Evolutionary conservation across 2,329 filamentous ascomycete genomes (phyloP).

Genomic region (Grosmannia huntii): DNA sequence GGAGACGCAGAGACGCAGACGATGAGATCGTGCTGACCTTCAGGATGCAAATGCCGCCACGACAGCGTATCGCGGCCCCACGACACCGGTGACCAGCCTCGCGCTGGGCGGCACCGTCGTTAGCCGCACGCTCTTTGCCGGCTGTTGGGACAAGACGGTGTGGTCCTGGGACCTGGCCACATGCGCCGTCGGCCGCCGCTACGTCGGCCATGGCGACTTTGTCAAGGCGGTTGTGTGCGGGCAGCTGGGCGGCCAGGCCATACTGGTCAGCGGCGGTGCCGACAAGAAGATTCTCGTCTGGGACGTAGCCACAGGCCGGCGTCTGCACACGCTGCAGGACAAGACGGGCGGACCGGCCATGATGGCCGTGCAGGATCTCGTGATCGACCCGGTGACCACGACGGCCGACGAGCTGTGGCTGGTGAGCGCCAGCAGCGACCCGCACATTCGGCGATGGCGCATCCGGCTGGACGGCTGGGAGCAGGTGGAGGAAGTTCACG

Average conservation of each 20-base stretch:
- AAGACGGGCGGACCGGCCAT: conserved; percentile 34
- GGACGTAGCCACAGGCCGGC: conserved; percentile 55
- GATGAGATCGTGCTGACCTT: background rate
- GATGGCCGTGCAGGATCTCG: conserved; percentile 71
- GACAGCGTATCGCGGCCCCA: conserved; percentile 56
- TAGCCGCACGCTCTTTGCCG: conserved; percentile 56
- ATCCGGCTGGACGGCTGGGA: conserved; percentile 39
- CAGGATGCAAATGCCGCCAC: conserved; percentile 13
- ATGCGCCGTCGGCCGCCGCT: conserved; percentile 41
- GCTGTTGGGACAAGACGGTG: conserved; percentile 87
- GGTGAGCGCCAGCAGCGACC: conserved; percentile 70
- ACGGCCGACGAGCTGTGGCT: conserved; percentile 40
- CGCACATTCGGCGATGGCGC: conserved; percentile 66
- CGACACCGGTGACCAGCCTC: conserved; percentile 67
- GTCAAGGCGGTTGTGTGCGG: conserved; percentile 66
- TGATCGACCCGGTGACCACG: conserved; percentile 54
- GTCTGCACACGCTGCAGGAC: conserved; percentile 67
- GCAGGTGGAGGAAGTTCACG: conserved; percentile 27
- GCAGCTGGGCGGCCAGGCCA: conserved; percentile 45
- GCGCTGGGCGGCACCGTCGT: conserved; percentile 40
- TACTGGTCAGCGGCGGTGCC: conserved; percentile 62
- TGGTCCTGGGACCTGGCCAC: conserved; percentile 69
- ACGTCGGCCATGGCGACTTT: conserved; percentile 76
- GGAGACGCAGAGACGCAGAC: too few species aligned
- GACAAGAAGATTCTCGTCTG: conserved; percentile 77